Evolutionary conservation across 352 stramenopile genomes (phyloP), one percentile per base, ranked within the genome.

Genomic region (Phytophthora palmivora): DNA sequence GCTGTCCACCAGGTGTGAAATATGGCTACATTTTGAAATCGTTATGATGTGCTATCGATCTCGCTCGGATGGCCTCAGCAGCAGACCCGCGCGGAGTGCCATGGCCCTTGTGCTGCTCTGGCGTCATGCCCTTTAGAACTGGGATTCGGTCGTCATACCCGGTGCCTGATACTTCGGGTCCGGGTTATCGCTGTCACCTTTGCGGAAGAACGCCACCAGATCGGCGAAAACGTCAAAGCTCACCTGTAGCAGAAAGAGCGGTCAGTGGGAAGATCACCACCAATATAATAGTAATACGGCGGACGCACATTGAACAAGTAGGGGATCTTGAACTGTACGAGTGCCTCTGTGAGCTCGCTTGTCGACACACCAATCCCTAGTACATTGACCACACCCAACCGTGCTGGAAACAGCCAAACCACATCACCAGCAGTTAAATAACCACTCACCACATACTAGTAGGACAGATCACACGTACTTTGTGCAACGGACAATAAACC

Each of bases 181-280:
- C 10, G 58, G 44, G 12, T 58, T 58, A 48, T 54, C 30, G 11
- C 61, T 43, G 8, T 39, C 58, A 19, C 41, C 46, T 16, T 58
- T 43, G 19, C 59, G 64, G 47, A 77, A 83, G 54, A 78, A 78
- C 4, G 56, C 50, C 15, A 78, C 75, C 19, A 92, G 63, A 22
- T 88, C 77, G 4, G 65, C 63, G 34, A 92, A 92, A 19, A 79
- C 56, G 30, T 88, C 79, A 48, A 92, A 91, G 28, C 73, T 72
- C 56, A 91, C 67, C 83, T 92, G 49, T 22, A 53, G 21, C 32
- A 64, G 22, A 42, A 41, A 47, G 16, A 45, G 30, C 16, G 41
- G 15, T 49, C 0, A 44, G 44, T 47, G 14, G 46, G 34, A 7
- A 1, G 33, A 47, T 24, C 10, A 19, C 6, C 6, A 34, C n/a